Base-by-base conservation (phyloP, 169 alveolate species). In the Cryptosporidium tyzzeri region DNA sequence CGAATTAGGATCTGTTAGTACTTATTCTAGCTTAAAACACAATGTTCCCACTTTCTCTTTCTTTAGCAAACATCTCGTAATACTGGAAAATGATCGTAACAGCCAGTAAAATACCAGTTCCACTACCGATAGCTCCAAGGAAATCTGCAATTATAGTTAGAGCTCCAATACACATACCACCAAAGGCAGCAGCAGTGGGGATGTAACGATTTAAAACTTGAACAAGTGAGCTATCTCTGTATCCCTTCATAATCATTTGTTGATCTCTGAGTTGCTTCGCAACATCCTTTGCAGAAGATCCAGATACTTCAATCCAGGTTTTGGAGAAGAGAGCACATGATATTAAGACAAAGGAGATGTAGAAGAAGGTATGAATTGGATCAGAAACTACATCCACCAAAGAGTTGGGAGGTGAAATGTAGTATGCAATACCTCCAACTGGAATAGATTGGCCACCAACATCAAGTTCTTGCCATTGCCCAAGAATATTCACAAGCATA, bases 151-250 rank as follows among this genome's bases (percentile, higher is more conserved):
- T 91, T 84, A 99, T 97, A 48, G 99, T 97, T 69, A 99, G 94
- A 12, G 98, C 99, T 48, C 99, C 99, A 92, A 99, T 98, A 92
- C 99, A 99, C 99, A 98, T 97, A 45, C 99, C 99, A 26, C 99
- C 99, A 91, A 99, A 98, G 41, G 99, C 99, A 18, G 99, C 99
- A 1, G 99, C 99, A 44, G 99, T 98, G n/a, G 99, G 99, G 84
- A 99, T 98, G 93, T 98, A 98, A 91, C 98, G 95, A 75, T 95
- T 93, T 41, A 97, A 91, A 67, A 92, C 93, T 73, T 93, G 95
- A 41, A 94, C 95, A 87, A 97, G 95, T 10, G 96, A 93, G 67
- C 94, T 92, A 45, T 96, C 97, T 89, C 98, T 93, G 93, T 93
- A 93, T 8, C 99, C 99, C 84, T 93, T 94, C 92, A 97, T 94